phyloP scores from a whole-genome alignment of 306 rosid species.

The Inga laurina region DNA sequence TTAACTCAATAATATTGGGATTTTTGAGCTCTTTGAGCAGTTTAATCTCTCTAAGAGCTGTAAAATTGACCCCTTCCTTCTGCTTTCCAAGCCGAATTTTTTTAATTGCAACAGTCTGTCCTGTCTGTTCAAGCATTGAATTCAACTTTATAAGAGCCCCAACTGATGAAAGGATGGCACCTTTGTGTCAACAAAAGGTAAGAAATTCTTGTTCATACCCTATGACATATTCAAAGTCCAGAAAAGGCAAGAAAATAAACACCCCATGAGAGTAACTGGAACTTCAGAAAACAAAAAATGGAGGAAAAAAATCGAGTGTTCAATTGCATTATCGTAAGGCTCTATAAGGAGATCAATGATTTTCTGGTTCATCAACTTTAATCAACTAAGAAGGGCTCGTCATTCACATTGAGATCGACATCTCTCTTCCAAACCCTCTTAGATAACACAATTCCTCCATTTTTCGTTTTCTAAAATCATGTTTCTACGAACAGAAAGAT shows the following conservation, averaged over 20 bases:
- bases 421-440: slow-evolving; percentile 14
- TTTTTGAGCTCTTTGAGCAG: slow-evolving; percentile 84
- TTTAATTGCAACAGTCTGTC: slow-evolving; percentile 91
- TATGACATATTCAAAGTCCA: not conserved
- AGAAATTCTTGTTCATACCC: not conserved
- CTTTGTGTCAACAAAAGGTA: not conserved
- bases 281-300: not conserved
- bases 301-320: too few species aligned
- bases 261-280: not conserved
- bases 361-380: slow-evolving; percentile 11
- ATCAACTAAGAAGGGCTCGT: not conserved
- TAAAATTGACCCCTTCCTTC: slow-evolving; percentile 94
- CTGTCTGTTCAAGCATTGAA: slow-evolving; percentile 67
- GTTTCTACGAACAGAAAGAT: slow-evolving; percentile 7
- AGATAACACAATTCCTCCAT: slow-evolving; percentile 3
- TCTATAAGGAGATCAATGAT: not conserved
- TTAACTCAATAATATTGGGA: slow-evolving; percentile 86
- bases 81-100: slow-evolving; percentile 96
- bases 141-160: slow-evolving; percentile 26
- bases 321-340: not conserved
- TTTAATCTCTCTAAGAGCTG: slow-evolving; percentile 92
- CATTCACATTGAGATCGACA: not conserved
- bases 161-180: slow-evolving; percentile 3
- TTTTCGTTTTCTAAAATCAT: not conserved
- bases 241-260: slow-evolving; percentile 17